These are phyloP conservation scores for Arthrobotrys musiformis DNA, from an alignment of 2,329 filamentous ascomycete species.

Conservation along the genomic window DNA sequence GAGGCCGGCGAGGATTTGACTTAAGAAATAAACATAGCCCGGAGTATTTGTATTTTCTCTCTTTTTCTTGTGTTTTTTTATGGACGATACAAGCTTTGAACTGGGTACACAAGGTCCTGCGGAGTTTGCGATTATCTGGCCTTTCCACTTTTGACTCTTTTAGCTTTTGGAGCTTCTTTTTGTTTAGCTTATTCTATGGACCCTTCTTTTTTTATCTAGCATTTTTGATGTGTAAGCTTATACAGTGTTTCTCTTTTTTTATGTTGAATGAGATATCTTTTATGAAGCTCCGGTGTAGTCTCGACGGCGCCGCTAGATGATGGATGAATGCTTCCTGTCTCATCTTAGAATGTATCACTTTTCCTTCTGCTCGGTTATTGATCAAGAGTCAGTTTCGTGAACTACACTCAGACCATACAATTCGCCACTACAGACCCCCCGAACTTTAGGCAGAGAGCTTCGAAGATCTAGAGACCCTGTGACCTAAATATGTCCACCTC, in stretches of 20 bases:
- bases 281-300: too few species aligned
- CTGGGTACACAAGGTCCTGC: constrained; percentile 13
- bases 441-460: too few species aligned
- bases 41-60: neutral
- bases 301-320: neutral
- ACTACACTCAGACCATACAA: too few species aligned
- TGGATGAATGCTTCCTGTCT: too few species aligned
- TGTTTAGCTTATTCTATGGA: neutral
- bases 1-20: constrained; percentile 78
- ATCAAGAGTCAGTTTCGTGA: too few species aligned
- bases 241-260: neutral
- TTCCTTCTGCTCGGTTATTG: too few species aligned
- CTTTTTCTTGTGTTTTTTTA: neutral
- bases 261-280: neutral
- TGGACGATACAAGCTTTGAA: constrained; percentile 1
- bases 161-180: neutral
- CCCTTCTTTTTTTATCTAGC: neutral
- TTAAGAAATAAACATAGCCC: constrained; percentile 59
- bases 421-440: too few species aligned
- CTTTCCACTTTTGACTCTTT: neutral
- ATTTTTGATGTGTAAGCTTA: neutral
- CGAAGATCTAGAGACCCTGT: too few species aligned
- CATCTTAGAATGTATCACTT: too few species aligned
- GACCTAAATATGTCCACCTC: too few species aligned
- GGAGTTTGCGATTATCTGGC: constrained; percentile 16